Evolutionary conservation across 2,329 filamentous ascomycete genomes (phyloP), one percentile per base, ranked within the genome.

Genomic region (Harringtonia aguacate): DNA sequence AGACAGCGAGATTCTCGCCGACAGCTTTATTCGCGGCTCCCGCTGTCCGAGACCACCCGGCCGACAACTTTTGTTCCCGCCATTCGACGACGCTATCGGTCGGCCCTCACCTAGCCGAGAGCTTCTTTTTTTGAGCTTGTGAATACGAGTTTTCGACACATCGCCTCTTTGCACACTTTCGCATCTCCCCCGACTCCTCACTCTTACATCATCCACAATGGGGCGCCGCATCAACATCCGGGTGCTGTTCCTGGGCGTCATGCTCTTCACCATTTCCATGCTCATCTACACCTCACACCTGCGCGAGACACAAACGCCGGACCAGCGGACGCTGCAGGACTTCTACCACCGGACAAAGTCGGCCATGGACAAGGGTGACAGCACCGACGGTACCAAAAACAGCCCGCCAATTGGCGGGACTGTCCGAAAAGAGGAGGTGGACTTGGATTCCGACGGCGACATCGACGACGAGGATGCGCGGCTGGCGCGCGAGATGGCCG

Each of bases 251-350:
- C 67, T 89, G 55, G 68, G 81, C 45, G 69, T 80, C 45, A 53
- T 88, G 52, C 69, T 79, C 51, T 68, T 75, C 47, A 63, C 90
- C 47, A 64, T 90, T 52, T 70, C 81, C 37, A 66, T 83, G 44
- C 68, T 94, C 53, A 87, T 90, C 67, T 81, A 86, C 59, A 82
- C 81, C 18, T 74, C 73, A n/a, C 72, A 71, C 39, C 65, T 75
- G 42, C 70, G 73, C 46, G 66, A 72, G 40, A 67, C 69, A 29
- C 61, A 65, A 48, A 66, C 67, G 39, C 70, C 63, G 36, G 70
- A 72, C 53, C 45, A 48, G 47, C 48, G 45, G 14, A 50, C 64
- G 30, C 54, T 69, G 3, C 65, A 69, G 36, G 75, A 76, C 54
- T 81, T 81, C 52, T 79, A 79, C 62, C 64, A 69, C 49, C 76